Evolutionary conservation across 768 basidiomycete species (phyloP).

Genomic region (Russula virescens): DNA sequence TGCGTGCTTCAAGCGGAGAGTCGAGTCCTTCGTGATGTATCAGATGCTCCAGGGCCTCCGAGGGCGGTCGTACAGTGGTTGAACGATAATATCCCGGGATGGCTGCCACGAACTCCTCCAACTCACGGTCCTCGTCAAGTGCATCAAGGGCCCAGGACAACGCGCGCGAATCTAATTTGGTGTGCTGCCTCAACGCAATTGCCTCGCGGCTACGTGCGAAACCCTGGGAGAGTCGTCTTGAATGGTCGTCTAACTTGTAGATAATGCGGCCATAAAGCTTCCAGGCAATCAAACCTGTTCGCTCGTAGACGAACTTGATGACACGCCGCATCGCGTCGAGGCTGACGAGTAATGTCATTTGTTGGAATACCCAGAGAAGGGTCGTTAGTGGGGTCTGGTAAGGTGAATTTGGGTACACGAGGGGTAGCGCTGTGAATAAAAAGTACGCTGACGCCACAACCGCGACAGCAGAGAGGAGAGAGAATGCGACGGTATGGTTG

Average conservation of each 20-base stretch:
- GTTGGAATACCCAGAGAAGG: constrained; percentile 9
- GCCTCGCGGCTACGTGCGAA: constrained; percentile 5
- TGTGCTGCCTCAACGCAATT: constrained; percentile 4
- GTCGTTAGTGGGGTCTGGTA: constrained; percentile 22
- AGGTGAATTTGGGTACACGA: constrained; percentile 16
- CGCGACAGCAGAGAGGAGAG: constrained; percentile 14
- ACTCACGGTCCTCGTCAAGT: constrained; percentile 18
- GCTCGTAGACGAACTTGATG: constrained; percentile 8
- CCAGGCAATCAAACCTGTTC: constrained; percentile 5
- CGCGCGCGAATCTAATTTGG: constrained; percentile 14
- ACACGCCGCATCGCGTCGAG: constrained; percentile 4
- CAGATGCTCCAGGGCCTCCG: background rate
- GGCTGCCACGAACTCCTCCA: constrained; percentile 11
- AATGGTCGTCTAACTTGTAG: background rate
- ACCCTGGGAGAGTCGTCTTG: constrained; percentile 11
- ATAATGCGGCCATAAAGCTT: constrained; percentile 7
- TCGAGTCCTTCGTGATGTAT: constrained; percentile 12
- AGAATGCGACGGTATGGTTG: constrained; percentile 14
- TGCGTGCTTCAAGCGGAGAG: constrained; percentile 12
- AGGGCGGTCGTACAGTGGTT: background rate
- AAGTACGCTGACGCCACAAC: constrained; percentile 14
- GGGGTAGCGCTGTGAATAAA: constrained; percentile 10
- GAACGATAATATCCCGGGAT: constrained; percentile 19
- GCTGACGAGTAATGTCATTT: background rate
- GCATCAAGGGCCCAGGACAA: constrained; percentile 9